Percentiles rank a stretch among this genome's conserved stretches.
Evolutionary conservation across 208 protist genomes (phyloP).

Genomic region (Wallacemonas sp.): DNA sequence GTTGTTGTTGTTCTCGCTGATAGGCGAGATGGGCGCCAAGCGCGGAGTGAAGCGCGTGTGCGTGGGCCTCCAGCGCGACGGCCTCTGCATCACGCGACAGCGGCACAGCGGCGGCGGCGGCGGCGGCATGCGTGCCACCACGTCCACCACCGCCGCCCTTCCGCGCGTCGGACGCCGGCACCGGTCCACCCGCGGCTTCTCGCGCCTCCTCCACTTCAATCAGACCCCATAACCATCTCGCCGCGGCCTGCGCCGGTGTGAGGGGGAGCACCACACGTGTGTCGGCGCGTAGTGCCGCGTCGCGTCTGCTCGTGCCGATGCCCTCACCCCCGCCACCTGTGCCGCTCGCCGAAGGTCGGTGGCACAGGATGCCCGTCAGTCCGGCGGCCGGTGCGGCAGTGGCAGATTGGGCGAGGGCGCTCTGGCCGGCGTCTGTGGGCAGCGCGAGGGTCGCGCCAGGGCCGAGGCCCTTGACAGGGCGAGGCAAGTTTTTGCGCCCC

Average conservation of each 20-base stretch:
- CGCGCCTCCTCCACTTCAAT: not conserved
- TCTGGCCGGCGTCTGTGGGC: not conserved
- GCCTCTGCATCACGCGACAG: not conserved
- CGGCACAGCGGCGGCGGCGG: not conserved
- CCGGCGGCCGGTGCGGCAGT: not conserved
- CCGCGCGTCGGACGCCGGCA: no score
- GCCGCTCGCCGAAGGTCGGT: not conserved
- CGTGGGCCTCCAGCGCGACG: not conserved
- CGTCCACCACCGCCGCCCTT: not conserved
- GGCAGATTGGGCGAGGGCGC: not conserved
- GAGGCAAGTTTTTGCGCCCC: not conserved
- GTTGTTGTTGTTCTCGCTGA: not conserved
- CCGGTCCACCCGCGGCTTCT: no score
- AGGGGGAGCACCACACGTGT: not conserved
- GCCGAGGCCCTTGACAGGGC: no score
- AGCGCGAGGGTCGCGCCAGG: no score
- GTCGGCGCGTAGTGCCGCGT: no score
- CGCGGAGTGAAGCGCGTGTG: not conserved
- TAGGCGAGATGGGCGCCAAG: conserved; percentile 1
- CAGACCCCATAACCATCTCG: not conserved
- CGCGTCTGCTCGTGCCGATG: no score
- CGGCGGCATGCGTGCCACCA: not conserved
- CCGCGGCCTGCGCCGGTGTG: not conserved
- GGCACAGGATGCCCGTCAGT: not conserved
- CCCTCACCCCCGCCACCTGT: no score